Base-by-base conservation (phyloP, 352 stramenopile species). In the Globisporangium viniferum region DNA sequence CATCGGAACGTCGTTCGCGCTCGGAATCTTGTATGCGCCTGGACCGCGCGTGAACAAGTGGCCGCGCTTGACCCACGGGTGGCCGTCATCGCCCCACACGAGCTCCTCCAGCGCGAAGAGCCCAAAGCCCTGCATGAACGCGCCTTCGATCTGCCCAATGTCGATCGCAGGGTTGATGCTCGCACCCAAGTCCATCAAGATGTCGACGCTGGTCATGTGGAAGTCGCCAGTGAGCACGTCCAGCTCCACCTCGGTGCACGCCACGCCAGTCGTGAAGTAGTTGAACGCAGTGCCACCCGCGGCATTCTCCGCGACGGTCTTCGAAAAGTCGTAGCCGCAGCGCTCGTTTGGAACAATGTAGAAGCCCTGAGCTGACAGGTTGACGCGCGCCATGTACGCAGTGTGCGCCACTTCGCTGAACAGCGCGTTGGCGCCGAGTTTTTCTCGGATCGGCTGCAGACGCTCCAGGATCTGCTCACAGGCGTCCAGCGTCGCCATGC, bases 81-180 rank as follows among this genome's bases (percentile, higher is more conserved):
- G 95, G 62, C 94, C 86, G 57, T 97, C 81, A 70, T 99, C 95
- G 20, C 92, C 94, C 86, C 95, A 98, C 29, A 98, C 88, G 35
- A 98, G 72, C 75, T 98, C 94, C 68, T 99, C 97, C 48, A 98
- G 91, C 4, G 93, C 97, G 51, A 94, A 94, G 72, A 98, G 93
- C 8, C 97, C 97, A 79, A 98, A 98, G 57, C 94, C 96, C 70
- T 99, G 96, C 63, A 98, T 91, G 75, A 99, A 99, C 1, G 95
- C 97, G 35, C 97, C 97, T 81, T 99, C 97, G 44, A 99, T 98
- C 78, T 99, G 97, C 18, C 97, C 96, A 73, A 99, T 97, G 72
- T 99, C 96, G 75, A 99, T 98, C 18, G 92, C 85, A 35, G 96
- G 96, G 74, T 99, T 99, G 71, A 99, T 97, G 61, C 90, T 98